A percentile compares a stretch with the other conserved stretches of the same genome.
Evolutionary conservation across 192 early-diverging fungal genomes (phyloP).

Genomic region (Podochytrium sp.): DNA sequence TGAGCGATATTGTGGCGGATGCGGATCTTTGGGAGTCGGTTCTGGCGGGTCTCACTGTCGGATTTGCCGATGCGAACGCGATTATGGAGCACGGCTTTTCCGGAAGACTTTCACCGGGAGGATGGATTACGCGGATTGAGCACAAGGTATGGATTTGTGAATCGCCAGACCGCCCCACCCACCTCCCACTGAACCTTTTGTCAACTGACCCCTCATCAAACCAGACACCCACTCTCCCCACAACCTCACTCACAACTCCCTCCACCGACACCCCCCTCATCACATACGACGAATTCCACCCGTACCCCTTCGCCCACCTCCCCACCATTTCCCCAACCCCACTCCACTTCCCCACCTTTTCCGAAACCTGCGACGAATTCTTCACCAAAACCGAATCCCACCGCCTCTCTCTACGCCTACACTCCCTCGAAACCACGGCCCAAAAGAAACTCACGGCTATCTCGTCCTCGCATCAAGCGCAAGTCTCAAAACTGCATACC

Average conservation of each 20-base stretch:
- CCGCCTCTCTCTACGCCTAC: conserved; percentile 70
- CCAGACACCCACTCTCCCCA: background rate
- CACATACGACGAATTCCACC: conserved; percentile 52
- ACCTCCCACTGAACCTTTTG: no score
- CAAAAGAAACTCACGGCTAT: conserved; percentile 84
- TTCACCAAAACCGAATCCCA: conserved; percentile 91
- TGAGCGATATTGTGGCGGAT: conserved; percentile 52
- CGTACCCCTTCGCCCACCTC: conserved; percentile 34
- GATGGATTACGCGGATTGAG: conserved; percentile 31
- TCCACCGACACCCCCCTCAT: background rate
- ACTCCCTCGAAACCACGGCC: conserved; percentile 74
- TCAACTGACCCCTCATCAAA: background rate
- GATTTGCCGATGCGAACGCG: conserved; percentile 74
- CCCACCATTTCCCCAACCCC: background rate
- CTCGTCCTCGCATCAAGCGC: conserved; percentile 74
- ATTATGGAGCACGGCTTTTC: conserved; percentile 53
- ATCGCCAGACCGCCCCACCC: no score
- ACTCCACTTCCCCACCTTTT: conserved; percentile 76
- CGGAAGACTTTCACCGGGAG: background rate
- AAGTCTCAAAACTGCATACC: conserved; percentile 76
- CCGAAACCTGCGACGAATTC: conserved; percentile 88
- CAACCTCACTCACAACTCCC: no score
- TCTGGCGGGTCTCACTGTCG: conserved; percentile 51
- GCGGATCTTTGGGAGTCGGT: conserved; percentile 60
- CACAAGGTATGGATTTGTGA: conserved; percentile 10